Conservation (phyloP, 139 green algal species). For the Chlorella sp. region DNA sequence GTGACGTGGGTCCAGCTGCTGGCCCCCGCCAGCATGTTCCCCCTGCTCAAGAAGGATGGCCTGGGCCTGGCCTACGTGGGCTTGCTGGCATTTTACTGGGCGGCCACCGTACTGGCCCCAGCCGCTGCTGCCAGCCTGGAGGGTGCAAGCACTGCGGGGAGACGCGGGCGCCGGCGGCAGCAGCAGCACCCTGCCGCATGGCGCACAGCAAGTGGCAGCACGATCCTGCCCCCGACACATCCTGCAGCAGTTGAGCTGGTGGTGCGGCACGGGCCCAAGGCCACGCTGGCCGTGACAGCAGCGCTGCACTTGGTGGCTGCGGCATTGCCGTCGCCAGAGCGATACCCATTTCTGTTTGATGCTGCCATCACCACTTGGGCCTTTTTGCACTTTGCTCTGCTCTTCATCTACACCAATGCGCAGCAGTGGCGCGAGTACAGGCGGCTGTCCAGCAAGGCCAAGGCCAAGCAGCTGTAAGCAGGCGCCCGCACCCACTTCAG, state of each 20-base stretch:
- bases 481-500: too few relatives aligned
- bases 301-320: background rate
- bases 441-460: background rate
- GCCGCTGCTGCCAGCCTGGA: background rate
- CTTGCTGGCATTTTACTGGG: conserved; percentile 9
- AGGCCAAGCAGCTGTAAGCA: conserved; percentile 8
- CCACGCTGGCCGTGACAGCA: background rate
- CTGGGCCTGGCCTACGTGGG: conserved; percentile 58
- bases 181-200: background rate
- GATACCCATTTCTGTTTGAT: conserved; percentile 40
- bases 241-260: background rate
- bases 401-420: conserved; percentile 18
- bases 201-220: background rate
- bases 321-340: conserved; percentile 18
- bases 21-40: conserved; percentile 86
- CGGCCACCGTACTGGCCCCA: background rate
- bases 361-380: conserved; percentile 23
- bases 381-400: conserved; percentile 26
- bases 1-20: conserved; percentile 60
- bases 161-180: background rate
- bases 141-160: background rate
- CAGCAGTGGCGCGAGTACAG: conserved; percentile 4
- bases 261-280: background rate
- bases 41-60: conserved; percentile 86
- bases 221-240: too few relatives aligned